phyloP scores from a whole-genome alignment of 805 yeast genomes.

The Saturnispora gosingensis region DNA sequence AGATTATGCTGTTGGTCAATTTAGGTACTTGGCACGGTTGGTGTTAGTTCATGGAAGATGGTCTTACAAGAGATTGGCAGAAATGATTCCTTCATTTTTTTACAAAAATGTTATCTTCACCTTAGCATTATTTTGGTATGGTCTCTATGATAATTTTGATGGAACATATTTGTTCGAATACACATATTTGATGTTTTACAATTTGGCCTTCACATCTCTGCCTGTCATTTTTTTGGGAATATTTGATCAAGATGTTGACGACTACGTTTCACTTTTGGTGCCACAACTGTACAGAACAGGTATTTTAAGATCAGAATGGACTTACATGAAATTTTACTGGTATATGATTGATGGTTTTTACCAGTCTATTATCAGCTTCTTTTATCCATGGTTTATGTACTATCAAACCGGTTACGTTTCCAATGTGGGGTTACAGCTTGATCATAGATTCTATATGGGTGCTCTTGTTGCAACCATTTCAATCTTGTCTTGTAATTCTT shows the following conservation, averaged over 20 bases:
- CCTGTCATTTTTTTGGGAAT: constrained; percentile 74
- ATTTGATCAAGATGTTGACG: constrained; percentile 73
- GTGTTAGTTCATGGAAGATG: constrained; percentile 76
- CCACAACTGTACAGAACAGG: constrained; percentile 73
- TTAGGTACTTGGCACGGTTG: constrained; percentile 58
- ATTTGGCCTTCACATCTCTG: constrained; percentile 72
- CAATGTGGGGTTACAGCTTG: constrained; percentile 39
- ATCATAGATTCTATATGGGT: constrained; percentile 71
- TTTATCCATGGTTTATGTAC: constrained; percentile 58
- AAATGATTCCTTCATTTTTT: constrained; percentile 77
- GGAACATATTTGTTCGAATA: constrained; percentile 73
- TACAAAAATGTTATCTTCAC: constrained; percentile 73
- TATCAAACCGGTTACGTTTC: constrained; percentile 34
- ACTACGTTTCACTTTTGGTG: constrained; percentile 55
- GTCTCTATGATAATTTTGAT: constrained; percentile 64
- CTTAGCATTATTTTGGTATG: constrained; percentile 71
- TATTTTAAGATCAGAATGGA: constrained; percentile 65
- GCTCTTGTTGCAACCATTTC: constrained; percentile 57
- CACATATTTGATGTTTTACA: constrained; percentile 73
- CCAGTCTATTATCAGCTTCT: constrained; percentile 64
- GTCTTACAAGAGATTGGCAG: constrained; percentile 75
- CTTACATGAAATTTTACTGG: constrained; percentile 54
- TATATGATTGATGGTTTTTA: constrained; percentile 73
- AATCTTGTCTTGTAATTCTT: constrained; percentile 56
- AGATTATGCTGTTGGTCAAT: constrained; percentile 80